A percentile compares a stretch with the other conserved stretches of the same genome.
phyloP scores from a whole-genome alignment of 2,329 filamentous ascomycete species.

The Diaporthe australafricana region DNA sequence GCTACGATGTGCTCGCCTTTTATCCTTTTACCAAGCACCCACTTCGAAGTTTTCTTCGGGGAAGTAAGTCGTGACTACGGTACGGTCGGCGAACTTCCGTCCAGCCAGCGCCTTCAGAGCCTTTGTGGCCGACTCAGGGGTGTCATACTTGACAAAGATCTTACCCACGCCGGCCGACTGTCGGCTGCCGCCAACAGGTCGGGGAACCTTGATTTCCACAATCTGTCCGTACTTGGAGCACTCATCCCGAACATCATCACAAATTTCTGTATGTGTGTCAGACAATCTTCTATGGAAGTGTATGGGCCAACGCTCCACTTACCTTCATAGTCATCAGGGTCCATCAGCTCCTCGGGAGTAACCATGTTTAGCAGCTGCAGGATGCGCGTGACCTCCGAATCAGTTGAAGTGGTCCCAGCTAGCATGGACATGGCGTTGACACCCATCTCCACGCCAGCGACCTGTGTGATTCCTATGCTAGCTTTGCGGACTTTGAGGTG shows the following conservation, averaged over 20 bases:
- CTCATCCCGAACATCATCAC: constrained; percentile 93
- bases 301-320: constrained; percentile 44
- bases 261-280: constrained; percentile 78
- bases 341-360: constrained; percentile 92
- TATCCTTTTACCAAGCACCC: constrained; percentile 77
- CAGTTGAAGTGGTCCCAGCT: constrained; percentile 85
- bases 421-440: constrained; percentile 99
- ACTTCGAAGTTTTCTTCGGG: constrained; percentile 98
- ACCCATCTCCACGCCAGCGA: constrained; percentile 90
- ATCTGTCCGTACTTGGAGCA: constrained; percentile 91
- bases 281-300: neutral
- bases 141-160: constrained; percentile 96
- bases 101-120: constrained; percentile 92
- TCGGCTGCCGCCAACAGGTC: constrained; percentile 84
- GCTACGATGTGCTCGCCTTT: neutral
- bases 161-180: constrained; percentile 93
- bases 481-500: constrained; percentile 88
- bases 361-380: constrained; percentile 98
- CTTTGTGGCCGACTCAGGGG: constrained; percentile 80
- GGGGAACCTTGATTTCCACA: constrained; percentile 90
- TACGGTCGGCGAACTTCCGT: constrained; percentile 94
- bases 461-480: constrained; percentile 94
- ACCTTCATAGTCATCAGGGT: constrained; percentile 96
- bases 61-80: constrained; percentile 96
- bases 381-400: constrained; percentile 84